Conservation (phyloP, 2,329 filamentous ascomycete genomes). For the Colletotrichum lupini region DNA sequence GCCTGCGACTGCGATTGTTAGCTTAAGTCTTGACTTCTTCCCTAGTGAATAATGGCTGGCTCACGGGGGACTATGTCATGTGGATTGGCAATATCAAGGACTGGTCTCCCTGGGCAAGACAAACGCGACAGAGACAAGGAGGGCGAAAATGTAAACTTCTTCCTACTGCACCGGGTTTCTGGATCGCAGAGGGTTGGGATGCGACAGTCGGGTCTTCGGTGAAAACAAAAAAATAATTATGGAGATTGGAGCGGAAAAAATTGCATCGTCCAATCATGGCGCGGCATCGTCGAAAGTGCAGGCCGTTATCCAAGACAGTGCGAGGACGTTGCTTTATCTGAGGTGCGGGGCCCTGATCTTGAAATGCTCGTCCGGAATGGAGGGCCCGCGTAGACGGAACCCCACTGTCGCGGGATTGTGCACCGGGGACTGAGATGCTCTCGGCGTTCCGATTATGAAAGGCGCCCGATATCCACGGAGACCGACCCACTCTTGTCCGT, state of each 20-base stretch:
- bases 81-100: not conserved
- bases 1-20: constrained; percentile 7
- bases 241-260: constrained; percentile 27
- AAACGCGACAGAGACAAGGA: not conserved
- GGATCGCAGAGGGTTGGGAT: constrained; percentile 13
- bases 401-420: not conserved
- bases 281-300: not conserved
- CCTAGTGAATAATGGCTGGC: not conserved
- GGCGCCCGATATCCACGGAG: not conserved
- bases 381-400: not conserved
- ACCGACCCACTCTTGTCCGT: not conserved
- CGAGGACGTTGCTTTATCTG: not conserved
- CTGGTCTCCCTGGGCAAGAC: constrained; percentile 10
- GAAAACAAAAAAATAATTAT: constrained; percentile 37
- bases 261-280: constrained; percentile 8
- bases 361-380: not conserved
- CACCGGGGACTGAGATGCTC: not conserved
- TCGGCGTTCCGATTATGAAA: not conserved
- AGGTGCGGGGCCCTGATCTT: not conserved
- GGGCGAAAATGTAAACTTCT: constrained; percentile 14
- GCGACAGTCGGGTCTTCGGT: not conserved
- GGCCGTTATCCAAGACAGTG: constrained; percentile 18
- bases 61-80: constrained; percentile 8
- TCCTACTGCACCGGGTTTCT: constrained; percentile 10
- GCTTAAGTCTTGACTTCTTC: not conserved